A percentile compares a stretch with the other conserved stretches of the same genome.
These are phyloP conservation scores for Intubia oerlemansii DNA, from an alignment of 2,329 filamentous ascomycete species.

Conservation along the genomic window DNA sequence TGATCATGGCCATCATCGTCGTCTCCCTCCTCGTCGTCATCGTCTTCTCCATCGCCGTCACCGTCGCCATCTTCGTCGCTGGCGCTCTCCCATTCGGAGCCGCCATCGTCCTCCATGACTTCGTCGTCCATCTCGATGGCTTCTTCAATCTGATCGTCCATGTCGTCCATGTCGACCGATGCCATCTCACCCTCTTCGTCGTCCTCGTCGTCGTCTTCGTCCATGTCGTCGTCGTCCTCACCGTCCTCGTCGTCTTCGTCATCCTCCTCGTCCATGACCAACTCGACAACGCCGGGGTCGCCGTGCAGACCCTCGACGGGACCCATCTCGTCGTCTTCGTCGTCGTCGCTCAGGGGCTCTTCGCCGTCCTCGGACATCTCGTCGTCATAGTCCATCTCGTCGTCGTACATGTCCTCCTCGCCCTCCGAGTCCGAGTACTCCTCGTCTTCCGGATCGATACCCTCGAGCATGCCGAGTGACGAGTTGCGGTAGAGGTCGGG, in stretches of 20 bases:
- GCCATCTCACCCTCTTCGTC: constrained; percentile 17
- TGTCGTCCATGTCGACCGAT: constrained; percentile 29
- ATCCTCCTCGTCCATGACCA: constrained; percentile 57
- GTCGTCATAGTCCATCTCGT: constrained; percentile 80
- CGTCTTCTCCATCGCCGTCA: constrained; percentile 21
- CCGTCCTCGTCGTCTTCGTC: constrained; percentile 42
- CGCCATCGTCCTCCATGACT: constrained; percentile 34
- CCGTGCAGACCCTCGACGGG: constrained; percentile 57
- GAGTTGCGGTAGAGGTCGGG: constrained; percentile 95
- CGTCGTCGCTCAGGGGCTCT: constrained; percentile 76
- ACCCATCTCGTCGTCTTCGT: constrained; percentile 65
- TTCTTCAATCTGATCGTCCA: constrained; percentile 30
- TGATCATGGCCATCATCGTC: constrained; percentile 25
- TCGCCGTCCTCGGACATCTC: constrained; percentile 61
- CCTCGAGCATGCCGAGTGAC: constrained; percentile 83
- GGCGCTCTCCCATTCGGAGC: constrained; percentile 39
- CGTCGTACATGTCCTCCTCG: constrained; percentile 74
- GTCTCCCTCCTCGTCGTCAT: constrained; percentile 31
- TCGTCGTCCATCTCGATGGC: constrained; percentile 40
- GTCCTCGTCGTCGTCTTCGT: constrained; percentile 19
- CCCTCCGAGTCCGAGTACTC: constrained; percentile 50
- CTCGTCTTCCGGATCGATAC: constrained; percentile 52
- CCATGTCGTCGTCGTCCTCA: constrained; percentile 35
- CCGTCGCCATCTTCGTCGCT: constrained; percentile 33
- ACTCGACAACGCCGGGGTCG: constrained; percentile 41